A percentile compares a stretch with the other conserved stretches of the same genome.
Conservation (phyloP, 768 basidiomycete genomes). For the Pisolithus albus region DNA sequence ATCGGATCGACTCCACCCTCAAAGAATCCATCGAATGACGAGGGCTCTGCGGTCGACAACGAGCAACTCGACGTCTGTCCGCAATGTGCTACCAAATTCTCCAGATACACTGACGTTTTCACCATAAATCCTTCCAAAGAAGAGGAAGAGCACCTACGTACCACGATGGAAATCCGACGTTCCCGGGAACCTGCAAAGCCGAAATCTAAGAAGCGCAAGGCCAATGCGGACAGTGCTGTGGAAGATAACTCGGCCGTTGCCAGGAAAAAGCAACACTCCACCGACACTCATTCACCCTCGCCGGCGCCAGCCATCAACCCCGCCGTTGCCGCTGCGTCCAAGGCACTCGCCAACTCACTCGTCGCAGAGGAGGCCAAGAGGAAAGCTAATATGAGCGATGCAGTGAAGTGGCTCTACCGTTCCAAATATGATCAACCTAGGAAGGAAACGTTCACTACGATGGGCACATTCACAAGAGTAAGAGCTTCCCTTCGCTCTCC, state of each 20-base stretch:
- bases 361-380: conserved; percentile 79
- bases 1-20: conserved; percentile 23
- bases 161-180: conserved; percentile 50
- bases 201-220: conserved; percentile 57
- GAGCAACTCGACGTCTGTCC: conserved; percentile 59
- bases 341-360: conserved; percentile 63
- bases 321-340: conserved; percentile 48
- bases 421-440: conserved; percentile 46
- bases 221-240: conserved; percentile 26
- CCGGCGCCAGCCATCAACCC: conserved; percentile 37
- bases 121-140: conserved; percentile 63
- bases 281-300: conserved; percentile 10
- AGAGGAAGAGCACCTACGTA: conserved; percentile 55
- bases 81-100: conserved; percentile 69
- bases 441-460: conserved; percentile 89
- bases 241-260: conserved; percentile 28
- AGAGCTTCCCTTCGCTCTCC: conserved; percentile 23
- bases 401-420: conserved; percentile 76
- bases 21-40: conserved; percentile 15
- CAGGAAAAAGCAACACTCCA: conserved; percentile 36
- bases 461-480: conserved; percentile 87
- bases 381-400: conserved; percentile 78
- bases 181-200: conserved; percentile 50
- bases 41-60: conserved; percentile 20
- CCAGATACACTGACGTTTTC: conserved; percentile 46